phyloP scores from a whole-genome alignment of 768 basidiomycete genomes.

The Polyporus arcularius region DNA sequence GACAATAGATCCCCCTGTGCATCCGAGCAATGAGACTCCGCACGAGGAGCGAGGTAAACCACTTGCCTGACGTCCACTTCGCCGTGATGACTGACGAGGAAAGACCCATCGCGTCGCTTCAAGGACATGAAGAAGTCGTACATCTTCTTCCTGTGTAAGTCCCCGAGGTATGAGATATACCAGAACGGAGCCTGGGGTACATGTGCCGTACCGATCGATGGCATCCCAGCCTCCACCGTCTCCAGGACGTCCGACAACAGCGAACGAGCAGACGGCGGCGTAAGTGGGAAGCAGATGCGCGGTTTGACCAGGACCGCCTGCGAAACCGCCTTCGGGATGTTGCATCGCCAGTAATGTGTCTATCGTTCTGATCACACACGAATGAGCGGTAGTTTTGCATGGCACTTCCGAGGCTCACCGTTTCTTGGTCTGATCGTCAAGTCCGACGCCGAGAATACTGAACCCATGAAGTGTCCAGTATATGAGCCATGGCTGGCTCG shows the following conservation, averaged over 20 bases:
- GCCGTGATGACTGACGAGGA: conserved; percentile 81
- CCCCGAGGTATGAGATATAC: too few species aligned
- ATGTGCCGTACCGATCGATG: conserved; percentile 67
- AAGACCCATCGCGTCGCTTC: conserved; percentile 92
- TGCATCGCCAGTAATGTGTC: conserved; percentile 82
- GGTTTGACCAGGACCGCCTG: conserved; percentile 87
- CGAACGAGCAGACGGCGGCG: conserved; percentile 80
- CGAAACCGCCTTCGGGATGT: conserved; percentile 87
- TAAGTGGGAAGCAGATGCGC: conserved; percentile 91
- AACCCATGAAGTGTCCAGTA: conserved; percentile 93
- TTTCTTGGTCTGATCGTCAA: conserved; percentile 79
- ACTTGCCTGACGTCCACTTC: conserved; percentile 93
- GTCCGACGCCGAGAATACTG: conserved; percentile 70
- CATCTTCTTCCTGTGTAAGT: conserved; percentile 56
- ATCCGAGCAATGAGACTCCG: neutral
- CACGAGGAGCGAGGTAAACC: neutral
- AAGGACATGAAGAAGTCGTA: conserved; percentile 90
- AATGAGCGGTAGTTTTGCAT: conserved; percentile 1
- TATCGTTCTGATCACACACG: conserved; percentile 56
- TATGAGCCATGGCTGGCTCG: conserved; percentile 92
- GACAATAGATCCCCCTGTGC: conserved; percentile 88
- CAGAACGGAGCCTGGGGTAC: neutral
- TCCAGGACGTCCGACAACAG: conserved; percentile 77
- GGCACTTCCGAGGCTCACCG: conserved; percentile 47
- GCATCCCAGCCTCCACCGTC: conserved; percentile 82